Conservation (phyloP, 371 early-diverging fungal genomes). For the Zopfochytrium polystomum region DNA sequence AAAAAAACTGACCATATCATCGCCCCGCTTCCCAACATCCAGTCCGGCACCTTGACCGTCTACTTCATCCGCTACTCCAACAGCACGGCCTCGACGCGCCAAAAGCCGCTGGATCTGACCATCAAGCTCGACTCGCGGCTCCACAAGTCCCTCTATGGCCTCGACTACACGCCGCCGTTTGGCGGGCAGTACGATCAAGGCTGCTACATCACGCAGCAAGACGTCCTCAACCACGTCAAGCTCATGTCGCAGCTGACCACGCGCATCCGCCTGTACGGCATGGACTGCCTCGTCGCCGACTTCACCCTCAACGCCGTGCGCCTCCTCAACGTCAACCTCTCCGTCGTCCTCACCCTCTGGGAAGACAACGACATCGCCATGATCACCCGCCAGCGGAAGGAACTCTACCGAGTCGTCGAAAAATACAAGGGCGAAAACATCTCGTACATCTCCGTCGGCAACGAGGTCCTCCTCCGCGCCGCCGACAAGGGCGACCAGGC, state of each 20-base stretch:
- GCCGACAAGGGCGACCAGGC: not conserved
- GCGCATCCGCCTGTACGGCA: too few relatives aligned
- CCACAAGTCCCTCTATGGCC: not conserved
- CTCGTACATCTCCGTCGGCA: conserved; percentile 1
- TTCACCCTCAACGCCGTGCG: not conserved
- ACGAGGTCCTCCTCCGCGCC: not conserved
- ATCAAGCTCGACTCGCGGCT: not conserved
- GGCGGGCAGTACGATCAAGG: too few relatives aligned
- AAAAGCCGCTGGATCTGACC: not conserved
- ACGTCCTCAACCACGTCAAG: too few relatives aligned
- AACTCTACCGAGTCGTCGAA: conserved; percentile 1
- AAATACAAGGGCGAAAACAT: conserved; percentile 1
- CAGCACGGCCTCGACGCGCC: too few relatives aligned
- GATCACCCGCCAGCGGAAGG: not conserved
- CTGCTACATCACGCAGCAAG: too few relatives aligned
- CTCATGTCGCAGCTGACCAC: too few relatives aligned
- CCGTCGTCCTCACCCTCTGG: not conserved
- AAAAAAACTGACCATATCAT: too few relatives aligned
- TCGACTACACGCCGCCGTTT: too few relatives aligned
- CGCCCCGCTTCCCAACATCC: too few relatives aligned
- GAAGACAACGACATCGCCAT: not conserved
- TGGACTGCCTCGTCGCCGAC: too few relatives aligned
- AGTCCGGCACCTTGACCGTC: too few relatives aligned
- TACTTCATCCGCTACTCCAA: too few relatives aligned
- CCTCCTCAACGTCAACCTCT: not conserved